These are phyloP conservation scores for Rhodosporidiobolus sp. DNA, from an alignment of 768 basidiomycete species.

Conservation along the genomic window DNA sequence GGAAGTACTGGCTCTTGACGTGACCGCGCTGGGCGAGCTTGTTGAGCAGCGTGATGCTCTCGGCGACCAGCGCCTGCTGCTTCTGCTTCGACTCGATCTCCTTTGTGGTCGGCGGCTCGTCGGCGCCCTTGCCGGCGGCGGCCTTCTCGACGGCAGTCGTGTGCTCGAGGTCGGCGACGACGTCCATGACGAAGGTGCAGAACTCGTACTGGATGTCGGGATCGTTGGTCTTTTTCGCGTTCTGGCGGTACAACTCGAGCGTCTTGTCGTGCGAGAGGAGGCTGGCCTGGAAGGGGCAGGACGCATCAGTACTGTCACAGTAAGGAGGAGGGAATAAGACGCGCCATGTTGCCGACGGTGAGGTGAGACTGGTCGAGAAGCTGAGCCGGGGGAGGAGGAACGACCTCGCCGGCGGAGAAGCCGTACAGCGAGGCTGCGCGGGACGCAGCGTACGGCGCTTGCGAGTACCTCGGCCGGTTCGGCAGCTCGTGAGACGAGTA, in stretches of 20 bases:
- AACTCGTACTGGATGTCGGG: constrained; percentile 98
- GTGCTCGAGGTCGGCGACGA: constrained; percentile 75
- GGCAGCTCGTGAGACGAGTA: constrained; percentile 23
- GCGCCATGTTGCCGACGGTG: constrained; percentile 68
- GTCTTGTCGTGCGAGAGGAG: constrained; percentile 93
- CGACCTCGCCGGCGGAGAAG: not conserved
- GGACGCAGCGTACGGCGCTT: constrained; percentile 27
- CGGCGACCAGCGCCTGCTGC: constrained; percentile 71
- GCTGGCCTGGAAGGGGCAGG: constrained; percentile 48
- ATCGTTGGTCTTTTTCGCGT: constrained; percentile 98
- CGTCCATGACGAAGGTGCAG: constrained; percentile 97
- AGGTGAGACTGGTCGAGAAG: constrained; percentile 45
- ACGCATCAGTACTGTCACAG: too few species aligned
- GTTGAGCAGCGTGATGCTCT: constrained; percentile 82
- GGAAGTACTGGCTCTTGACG: constrained; percentile 90
- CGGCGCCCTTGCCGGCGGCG: not conserved
- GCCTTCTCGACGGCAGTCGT: constrained; percentile 44
- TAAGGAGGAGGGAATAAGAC: too few species aligned
- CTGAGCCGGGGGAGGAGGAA: constrained; percentile 19
- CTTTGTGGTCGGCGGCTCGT: constrained; percentile 6
- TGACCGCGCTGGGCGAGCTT: constrained; percentile 91
- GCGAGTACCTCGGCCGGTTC: constrained; percentile 24
- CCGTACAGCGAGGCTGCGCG: constrained; percentile 31
- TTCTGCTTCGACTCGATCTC: constrained; percentile 46
- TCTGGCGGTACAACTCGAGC: constrained; percentile 91